phyloP scores from a whole-genome alignment of 179 eudicot species.

The Vitellaria paradoxa region DNA sequence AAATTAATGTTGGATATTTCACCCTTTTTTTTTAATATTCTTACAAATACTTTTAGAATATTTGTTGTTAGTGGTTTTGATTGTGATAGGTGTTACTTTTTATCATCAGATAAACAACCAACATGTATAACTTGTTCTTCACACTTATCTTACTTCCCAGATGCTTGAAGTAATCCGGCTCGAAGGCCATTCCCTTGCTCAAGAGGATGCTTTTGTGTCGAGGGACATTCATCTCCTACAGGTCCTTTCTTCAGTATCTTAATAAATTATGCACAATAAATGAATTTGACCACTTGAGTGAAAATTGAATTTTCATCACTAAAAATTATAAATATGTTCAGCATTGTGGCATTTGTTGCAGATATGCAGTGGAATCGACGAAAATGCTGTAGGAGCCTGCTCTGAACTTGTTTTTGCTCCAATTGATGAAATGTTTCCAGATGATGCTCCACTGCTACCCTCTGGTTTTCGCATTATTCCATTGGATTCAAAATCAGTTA shows the following conservation, averaged over 20 bases:
- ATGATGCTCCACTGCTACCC: constrained; percentile 85
- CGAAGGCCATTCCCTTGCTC: constrained; percentile 84
- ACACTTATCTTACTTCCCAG: constrained; percentile 28
- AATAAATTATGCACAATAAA: neutral
- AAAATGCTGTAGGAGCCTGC: constrained; percentile 84
- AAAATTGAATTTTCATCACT: neutral
- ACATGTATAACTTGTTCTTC: too few relatives aligned
- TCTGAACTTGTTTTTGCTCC: constrained; percentile 96
- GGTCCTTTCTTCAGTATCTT: constrained; percentile 34
- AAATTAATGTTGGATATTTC: neutral
- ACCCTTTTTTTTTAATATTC: neutral
- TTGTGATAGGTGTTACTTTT: too few relatives aligned
- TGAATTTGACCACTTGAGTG: neutral
- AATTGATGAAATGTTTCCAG: constrained; percentile 93
- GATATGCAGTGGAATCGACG: constrained; percentile 91
- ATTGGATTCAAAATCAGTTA: constrained; percentile 69
- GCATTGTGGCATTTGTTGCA: constrained; percentile 26
- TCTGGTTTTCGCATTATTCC: constrained; percentile 95
- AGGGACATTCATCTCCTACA: constrained; percentile 89
- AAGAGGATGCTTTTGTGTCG: constrained; percentile 79
- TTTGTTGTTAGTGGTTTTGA: too few relatives aligned
- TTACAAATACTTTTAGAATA: neutral
- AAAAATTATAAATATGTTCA: neutral
- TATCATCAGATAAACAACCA: too few relatives aligned
- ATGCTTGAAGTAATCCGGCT: constrained; percentile 87